phyloP scores from a whole-genome alignment of 257 asterid genomes.

The Lithospermum erythrorhizon region DNA sequence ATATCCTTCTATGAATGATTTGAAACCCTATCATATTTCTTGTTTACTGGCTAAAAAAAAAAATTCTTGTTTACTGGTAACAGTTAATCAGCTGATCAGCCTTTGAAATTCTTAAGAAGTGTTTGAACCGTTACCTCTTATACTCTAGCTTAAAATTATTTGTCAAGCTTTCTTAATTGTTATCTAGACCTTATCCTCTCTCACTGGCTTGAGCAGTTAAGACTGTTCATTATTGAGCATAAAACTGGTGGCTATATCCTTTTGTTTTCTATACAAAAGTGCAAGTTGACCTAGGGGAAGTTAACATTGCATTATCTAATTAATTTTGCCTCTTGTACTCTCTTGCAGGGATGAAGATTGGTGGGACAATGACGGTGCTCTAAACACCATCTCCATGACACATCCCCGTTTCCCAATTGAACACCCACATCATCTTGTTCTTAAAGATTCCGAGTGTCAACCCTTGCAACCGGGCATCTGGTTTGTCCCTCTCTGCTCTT shows the following conservation, averaged over 20 bases:
- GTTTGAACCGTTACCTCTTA: too few species aligned
- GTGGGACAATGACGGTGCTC: slow-evolving; percentile 99
- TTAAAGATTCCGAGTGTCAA: slow-evolving; percentile 75
- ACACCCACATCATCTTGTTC: slow-evolving; percentile 56
- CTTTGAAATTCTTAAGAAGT: too few species aligned
- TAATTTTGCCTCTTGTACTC: slow-evolving; percentile 1
- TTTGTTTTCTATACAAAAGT: neutral
- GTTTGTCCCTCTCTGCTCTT: slow-evolving; percentile 27
- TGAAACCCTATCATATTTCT: too few species aligned
- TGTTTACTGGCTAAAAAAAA: too few species aligned
- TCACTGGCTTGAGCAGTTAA: neutral
- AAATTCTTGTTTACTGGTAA: too few species aligned
- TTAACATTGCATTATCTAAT: neutral
- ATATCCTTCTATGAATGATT: too few species aligned
- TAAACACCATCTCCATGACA: slow-evolving; percentile 94
- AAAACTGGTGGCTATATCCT: neutral
- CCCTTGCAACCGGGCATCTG: slow-evolving; percentile 90
- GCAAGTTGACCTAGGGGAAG: neutral
- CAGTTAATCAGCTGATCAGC: too few species aligned
- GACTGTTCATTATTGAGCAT: neutral
- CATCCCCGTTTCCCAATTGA: slow-evolving; percentile 92
- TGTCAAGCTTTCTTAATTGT: neutral
- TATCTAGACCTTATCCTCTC: neutral
- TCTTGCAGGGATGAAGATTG: slow-evolving; percentile 81
- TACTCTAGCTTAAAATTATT: too few species aligned